Percentiles rank a stretch among this genome's conserved stretches.
phyloP scores from a whole-genome alignment of 495 filamentous ascomycete species.

The Saxophila tyrrhenica region DNA sequence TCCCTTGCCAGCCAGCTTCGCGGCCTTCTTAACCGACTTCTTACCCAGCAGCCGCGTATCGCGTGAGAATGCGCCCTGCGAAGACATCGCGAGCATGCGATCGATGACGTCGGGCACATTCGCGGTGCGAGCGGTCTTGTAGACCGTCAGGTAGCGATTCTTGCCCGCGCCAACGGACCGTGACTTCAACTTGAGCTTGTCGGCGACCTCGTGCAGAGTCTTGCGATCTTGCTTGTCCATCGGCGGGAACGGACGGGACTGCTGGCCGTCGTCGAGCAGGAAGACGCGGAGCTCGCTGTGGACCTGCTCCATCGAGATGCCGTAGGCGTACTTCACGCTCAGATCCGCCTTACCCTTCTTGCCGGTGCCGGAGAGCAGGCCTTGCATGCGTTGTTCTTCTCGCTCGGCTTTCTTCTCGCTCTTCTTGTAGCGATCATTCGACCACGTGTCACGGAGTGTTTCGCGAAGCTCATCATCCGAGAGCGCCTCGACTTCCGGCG shows the following conservation, averaged over 20 bases:
- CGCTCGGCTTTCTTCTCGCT: constrained; percentile 64
- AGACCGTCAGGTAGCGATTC: constrained; percentile 64
- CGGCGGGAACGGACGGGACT: constrained; percentile 71
- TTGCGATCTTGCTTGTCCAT: constrained; percentile 71
- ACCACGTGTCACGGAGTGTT: constrained; percentile 50
- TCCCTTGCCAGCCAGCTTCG: constrained; percentile 3
- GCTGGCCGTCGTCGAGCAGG: constrained; percentile 49
- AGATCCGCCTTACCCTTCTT: constrained; percentile 52
- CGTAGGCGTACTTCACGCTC: constrained; percentile 57
- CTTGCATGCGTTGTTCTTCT: constrained; percentile 64
- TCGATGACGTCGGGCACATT: constrained; percentile 33
- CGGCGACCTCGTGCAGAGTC: constrained; percentile 62
- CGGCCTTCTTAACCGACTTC: constrained; percentile 22
- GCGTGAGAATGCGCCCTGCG: constrained; percentile 2
- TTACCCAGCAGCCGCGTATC: background rate
- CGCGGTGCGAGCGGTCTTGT: constrained; percentile 55
- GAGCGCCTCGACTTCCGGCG: constrained; percentile 37
- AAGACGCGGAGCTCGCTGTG: constrained; percentile 62
- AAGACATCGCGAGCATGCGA: constrained; percentile 1
- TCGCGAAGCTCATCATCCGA: constrained; percentile 67
- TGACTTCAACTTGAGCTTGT: constrained; percentile 62
- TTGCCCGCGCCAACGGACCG: constrained; percentile 66
- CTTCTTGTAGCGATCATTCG: constrained; percentile 74
- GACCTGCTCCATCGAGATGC: constrained; percentile 60
- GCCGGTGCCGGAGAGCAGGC: constrained; percentile 53